Conservation (phyloP, 768 basidiomycete genomes). For the Collybia nuda region DNA sequence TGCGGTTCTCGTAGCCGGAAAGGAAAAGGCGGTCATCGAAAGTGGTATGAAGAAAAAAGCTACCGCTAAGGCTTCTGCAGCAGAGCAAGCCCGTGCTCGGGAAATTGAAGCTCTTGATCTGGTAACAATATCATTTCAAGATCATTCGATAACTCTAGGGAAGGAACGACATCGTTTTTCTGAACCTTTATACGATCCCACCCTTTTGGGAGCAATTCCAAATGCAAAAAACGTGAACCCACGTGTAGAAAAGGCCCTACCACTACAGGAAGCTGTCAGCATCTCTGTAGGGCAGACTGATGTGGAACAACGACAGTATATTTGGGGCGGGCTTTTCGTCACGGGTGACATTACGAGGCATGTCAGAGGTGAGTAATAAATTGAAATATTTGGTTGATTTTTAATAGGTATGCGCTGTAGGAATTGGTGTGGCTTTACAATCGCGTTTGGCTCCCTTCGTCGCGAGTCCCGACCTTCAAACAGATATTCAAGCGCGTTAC, state of each 20-base stretch:
- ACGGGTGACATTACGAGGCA: slow-evolving; percentile 74
- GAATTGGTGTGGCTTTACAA: slow-evolving; percentile 67
- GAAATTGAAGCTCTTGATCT: slow-evolving; percentile 87
- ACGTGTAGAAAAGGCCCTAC: slow-evolving; percentile 29
- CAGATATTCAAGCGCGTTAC: slow-evolving; percentile 69
- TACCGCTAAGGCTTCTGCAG: slow-evolving; percentile 70
- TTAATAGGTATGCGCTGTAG: slow-evolving; percentile 29
- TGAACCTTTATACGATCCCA: slow-evolving; percentile 84
- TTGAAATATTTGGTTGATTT: background rate
- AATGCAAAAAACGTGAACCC: slow-evolving; percentile 12
- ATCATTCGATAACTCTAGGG: slow-evolving; percentile 70
- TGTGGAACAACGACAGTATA: slow-evolving; percentile 63
- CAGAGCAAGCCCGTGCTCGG: slow-evolving; percentile 75
- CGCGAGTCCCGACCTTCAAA: slow-evolving; percentile 58
- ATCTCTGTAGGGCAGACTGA: slow-evolving; percentile 61
- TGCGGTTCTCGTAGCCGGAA: slow-evolving; percentile 87
- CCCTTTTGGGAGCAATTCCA: slow-evolving; percentile 43
- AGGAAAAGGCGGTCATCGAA: slow-evolving; percentile 87
- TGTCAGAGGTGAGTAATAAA: slow-evolving; percentile 58
- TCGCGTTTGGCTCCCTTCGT: slow-evolving; percentile 68
- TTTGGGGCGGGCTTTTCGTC: slow-evolving; percentile 80
- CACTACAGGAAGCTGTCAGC: slow-evolving; percentile 70
- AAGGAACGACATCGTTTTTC: slow-evolving; percentile 90
- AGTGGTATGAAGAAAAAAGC: slow-evolving; percentile 78
- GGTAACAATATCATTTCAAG: slow-evolving; percentile 73